A percentile compares a stretch with the other conserved stretches of the same genome.
These are phyloP conservation scores for Pyrus bretschneideri DNA, from an alignment of 306 rosid genomes.

Conservation along the genomic window DNA sequence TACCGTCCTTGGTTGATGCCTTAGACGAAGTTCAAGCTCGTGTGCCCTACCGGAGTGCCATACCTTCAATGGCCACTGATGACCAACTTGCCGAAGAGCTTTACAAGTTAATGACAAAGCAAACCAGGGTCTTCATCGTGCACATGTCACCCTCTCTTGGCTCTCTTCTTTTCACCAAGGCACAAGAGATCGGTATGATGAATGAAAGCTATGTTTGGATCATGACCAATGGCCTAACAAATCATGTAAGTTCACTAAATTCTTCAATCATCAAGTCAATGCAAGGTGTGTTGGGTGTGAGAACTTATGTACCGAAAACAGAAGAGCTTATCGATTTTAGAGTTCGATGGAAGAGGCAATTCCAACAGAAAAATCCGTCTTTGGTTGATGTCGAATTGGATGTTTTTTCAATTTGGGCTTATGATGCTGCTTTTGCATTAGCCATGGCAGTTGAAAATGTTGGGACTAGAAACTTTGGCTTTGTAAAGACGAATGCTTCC, in stretches of 20 bases:
- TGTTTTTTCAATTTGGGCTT: conserved; percentile 40
- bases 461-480: neutral
- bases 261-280: conserved; percentile 27
- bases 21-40: conserved; percentile 3
- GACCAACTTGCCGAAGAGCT: conserved; percentile 21
- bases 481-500: conserved; percentile 9
- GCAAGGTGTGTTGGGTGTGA: conserved; percentile 46
- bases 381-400: conserved; percentile 16
- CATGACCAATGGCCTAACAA: conserved; percentile 20
- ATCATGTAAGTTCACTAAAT: conserved; percentile 4
- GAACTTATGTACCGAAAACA: conserved; percentile 31
- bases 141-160: conserved; percentile 30
- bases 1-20: conserved; percentile 6
- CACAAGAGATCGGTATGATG: conserved; percentile 42
- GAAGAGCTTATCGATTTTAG: conserved; percentile 20
- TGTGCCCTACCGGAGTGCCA: conserved; percentile 27
- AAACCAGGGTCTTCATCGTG: conserved; percentile 31
- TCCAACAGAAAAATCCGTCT: conserved; percentile 21
- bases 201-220: conserved; percentile 41
- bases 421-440: conserved; percentile 36
- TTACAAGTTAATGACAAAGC: conserved; percentile 19
- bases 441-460: conserved; percentile 26
- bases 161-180: conserved; percentile 22
- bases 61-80: conserved; percentile 21
- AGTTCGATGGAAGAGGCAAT: conserved; percentile 37